Percentiles rank a stretch among this genome's conserved stretches.
phyloP scores from a whole-genome alignment of 129 eudicot genomes.

The Kitagawia praeruptora region DNA sequence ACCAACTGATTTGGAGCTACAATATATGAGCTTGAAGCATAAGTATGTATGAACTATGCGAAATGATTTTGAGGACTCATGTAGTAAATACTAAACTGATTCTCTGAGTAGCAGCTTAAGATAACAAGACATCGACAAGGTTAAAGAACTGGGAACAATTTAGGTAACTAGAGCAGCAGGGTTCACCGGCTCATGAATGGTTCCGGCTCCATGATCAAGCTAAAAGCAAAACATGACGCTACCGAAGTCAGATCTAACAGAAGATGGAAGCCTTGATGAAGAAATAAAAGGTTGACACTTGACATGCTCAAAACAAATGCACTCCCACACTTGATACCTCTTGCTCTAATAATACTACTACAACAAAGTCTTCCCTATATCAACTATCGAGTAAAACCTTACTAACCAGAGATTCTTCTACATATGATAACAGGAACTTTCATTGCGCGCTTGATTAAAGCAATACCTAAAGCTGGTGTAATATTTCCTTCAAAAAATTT shows the following conservation, averaged over 20 bases:
- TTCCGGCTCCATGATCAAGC: background rate
- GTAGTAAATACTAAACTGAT: too few relatives aligned
- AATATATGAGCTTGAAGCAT: too few relatives aligned
- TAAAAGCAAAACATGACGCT: background rate
- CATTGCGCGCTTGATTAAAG: background rate
- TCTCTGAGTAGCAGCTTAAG: background rate
- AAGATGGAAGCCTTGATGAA: background rate
- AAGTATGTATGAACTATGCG: too few relatives aligned
- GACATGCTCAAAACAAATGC: background rate
- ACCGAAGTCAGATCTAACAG: background rate
- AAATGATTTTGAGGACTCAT: too few relatives aligned
- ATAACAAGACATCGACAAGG: background rate
- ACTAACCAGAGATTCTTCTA: background rate
- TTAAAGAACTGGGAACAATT: background rate
- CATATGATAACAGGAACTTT: background rate
- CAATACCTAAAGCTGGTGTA: background rate
- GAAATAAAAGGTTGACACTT: background rate
- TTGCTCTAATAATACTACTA: too few relatives aligned
- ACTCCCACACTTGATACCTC: background rate
- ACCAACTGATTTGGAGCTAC: too few relatives aligned
- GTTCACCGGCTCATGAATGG: too few relatives aligned
- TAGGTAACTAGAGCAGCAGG: too few relatives aligned
- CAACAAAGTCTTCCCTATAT: background rate
- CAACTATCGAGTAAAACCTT: background rate
- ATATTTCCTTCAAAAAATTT: background rate